Conservation (phyloP, 2,329 filamentous ascomycete genomes). For the Aspergillus ustus region DNA sequence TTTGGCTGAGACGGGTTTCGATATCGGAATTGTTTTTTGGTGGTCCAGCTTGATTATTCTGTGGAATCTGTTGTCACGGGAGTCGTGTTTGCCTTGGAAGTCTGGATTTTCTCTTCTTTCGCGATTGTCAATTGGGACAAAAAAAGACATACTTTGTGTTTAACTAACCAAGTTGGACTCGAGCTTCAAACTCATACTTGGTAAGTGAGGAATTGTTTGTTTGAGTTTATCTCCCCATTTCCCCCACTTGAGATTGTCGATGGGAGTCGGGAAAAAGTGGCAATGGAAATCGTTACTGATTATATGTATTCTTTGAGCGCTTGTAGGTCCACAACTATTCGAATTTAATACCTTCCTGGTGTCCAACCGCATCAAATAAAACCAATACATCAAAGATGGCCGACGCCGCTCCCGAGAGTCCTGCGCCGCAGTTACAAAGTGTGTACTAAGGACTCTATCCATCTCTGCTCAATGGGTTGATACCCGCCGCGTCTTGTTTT, state of each 20-base stretch:
- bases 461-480: slow-evolving; percentile 19
- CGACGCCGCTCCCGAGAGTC: slow-evolving; percentile 33
- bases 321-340: background rate
- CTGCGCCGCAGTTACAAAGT: slow-evolving; percentile 39
- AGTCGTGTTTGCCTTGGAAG: background rate
- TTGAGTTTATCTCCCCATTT: background rate
- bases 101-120: background rate
- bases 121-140: slow-evolving; percentile 3
- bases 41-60: background rate
- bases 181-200: background rate
- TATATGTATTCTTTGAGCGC: background rate
- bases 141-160: background rate
- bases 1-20: slow-evolving; percentile 1
- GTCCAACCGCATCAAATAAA: background rate
- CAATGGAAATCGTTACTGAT: background rate
- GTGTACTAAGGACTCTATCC: slow-evolving; percentile 25
- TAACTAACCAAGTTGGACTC: background rate
- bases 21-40: background rate
- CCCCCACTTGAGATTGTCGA: background rate
- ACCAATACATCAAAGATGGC: slow-evolving; percentile 30
- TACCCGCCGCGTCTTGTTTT: background rate
- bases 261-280: background rate
- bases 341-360: background rate
- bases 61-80: slow-evolving; percentile 2
- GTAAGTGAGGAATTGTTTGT: background rate